phyloP scores from a whole-genome alignment of 2,329 filamentous ascomycete species.

The Peltaster fructicola region DNA sequence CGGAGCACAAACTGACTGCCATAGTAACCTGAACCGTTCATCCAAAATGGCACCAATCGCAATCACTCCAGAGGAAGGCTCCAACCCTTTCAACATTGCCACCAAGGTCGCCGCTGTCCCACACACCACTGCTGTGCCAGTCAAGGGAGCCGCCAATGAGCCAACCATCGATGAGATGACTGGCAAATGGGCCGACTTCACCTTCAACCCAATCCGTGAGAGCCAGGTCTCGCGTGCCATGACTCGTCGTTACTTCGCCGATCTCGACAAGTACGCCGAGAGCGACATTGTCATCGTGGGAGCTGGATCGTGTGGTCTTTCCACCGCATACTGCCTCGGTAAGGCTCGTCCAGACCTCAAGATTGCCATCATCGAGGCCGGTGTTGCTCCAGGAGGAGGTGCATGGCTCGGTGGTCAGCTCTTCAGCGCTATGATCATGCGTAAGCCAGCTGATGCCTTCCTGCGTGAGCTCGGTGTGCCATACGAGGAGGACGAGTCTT shows the following conservation, averaged over 20 bases:
- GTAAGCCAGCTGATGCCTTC: constrained; percentile 78
- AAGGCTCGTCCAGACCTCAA: constrained; percentile 74
- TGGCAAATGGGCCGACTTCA: constrained; percentile 65
- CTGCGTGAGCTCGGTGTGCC: constrained; percentile 64
- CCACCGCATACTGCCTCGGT: constrained; percentile 67
- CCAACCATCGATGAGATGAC: constrained; percentile 47
- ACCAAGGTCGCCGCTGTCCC: constrained; percentile 29
- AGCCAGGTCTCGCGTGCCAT: constrained; percentile 79
- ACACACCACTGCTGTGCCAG: constrained; percentile 17
- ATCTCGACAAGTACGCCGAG: constrained; percentile 78
- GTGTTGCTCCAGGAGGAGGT: constrained; percentile 71
- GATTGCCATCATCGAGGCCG: constrained; percentile 80
- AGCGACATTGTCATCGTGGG: constrained; percentile 88
- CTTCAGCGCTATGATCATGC: constrained; percentile 90
- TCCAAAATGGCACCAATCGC: constrained; percentile 64
- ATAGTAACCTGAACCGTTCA: no score
- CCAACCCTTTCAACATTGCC: constrained; percentile 28
- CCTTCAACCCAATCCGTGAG: constrained; percentile 76
- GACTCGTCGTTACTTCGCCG: constrained; percentile 81
- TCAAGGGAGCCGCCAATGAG: constrained; percentile 26
- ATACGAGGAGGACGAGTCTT: constrained; percentile 62
- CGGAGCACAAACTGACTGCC: no score
- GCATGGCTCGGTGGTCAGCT: constrained; percentile 90
- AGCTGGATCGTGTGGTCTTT: constrained; percentile 74
- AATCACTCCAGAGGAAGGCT: constrained; percentile 33